Evolutionary conservation across 805 yeast species (phyloP), one percentile per base, ranked within the genome.

Genomic region (Lipomyces yamanashiensis): DNA sequence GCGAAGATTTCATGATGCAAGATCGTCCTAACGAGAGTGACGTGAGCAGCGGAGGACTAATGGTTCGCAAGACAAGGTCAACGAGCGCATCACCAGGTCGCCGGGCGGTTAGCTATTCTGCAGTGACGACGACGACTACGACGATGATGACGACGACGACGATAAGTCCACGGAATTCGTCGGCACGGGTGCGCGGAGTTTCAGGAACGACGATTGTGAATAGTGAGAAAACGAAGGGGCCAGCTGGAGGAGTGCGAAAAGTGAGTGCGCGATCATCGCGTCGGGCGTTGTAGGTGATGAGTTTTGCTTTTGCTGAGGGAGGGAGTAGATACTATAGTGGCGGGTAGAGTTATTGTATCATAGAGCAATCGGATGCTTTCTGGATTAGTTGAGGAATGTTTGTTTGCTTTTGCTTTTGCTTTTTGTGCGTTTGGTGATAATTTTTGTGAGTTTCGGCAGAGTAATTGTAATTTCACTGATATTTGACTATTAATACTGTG

Each of bases 81-180:
- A 39, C 63, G 28, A 63, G 59, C 34, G 51, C 52, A 33, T 54
- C 68, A 6, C 67, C 68, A 7, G 59, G 56, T 13, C 23, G 64
- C 15, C 63, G 69, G 10, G 65, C 68, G 5, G 67, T 66, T 10
- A 66, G 69, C 43, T 62, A 53, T 48, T 66, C 69, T 15, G 69
- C 69, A 5, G 64, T 66, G 43, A 66, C 66, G 50, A 61, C 58
- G 23, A 58, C 69, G 21, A 62, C 66, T 12, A 64, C 66, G 19
- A 48, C 55, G 21, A 61, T 58, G 51, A 64, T 60, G 50, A 64
- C 66, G 6, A 57, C 67, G 7, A 57, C 64, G 4, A 63, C 61
- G 2, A 51, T 54, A 7, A 47, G 52, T 12, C 53, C 58, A 7
- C 54, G 58, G 19, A 54, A 39, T 13, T 28, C 58, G 12, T 52